phyloP scores from a whole-genome alignment of 352 stramenopile species.

The Salisapilia sapeloensis region DNA sequence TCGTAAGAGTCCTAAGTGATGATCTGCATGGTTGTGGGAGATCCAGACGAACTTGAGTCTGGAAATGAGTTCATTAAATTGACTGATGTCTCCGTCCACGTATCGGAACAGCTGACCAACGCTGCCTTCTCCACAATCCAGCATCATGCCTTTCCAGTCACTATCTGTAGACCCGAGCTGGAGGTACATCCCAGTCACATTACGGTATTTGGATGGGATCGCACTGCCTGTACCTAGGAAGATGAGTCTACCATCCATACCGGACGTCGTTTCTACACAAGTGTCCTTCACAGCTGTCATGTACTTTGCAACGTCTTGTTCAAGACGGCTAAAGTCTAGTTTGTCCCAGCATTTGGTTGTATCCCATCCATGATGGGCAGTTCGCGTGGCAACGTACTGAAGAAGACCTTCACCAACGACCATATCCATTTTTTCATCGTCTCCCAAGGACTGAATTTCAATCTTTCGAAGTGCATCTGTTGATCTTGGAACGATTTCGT shows the following conservation, averaged over 20 bases:
- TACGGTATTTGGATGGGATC: conserved; percentile 96
- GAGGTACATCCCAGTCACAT: conserved; percentile 93
- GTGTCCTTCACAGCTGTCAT: conserved; percentile 9
- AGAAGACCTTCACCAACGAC: conserved; percentile 57
- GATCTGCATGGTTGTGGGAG: conserved; percentile 95
- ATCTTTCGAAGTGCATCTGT: neutral
- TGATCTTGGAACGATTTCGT: neutral
- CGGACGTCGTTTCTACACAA: too few relatives aligned
- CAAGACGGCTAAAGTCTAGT: conserved; percentile 30
- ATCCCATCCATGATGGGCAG: conserved; percentile 46
- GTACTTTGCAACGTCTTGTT: conserved; percentile 18
- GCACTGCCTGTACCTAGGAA: conserved; percentile 95
- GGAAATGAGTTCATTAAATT: conserved; percentile 32
- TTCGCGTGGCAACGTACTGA: conserved; percentile 36
- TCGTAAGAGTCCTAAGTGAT: conserved; percentile 89
- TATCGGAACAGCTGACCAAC: conserved; percentile 83
- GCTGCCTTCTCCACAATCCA: conserved; percentile 95
- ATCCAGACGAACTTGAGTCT: conserved; percentile 90
- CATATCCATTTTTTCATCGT: conserved; percentile 7
- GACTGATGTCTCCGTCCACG: conserved; percentile 15
- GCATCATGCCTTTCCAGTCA: conserved; percentile 56
- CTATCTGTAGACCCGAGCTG: conserved; percentile 14
- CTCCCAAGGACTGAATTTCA: neutral
- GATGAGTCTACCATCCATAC: conserved; percentile 58
- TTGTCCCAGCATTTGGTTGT: conserved; percentile 22